phyloP scores from a whole-genome alignment of 1,139 yeast species.

The Debaryomyces sp. region DNA sequence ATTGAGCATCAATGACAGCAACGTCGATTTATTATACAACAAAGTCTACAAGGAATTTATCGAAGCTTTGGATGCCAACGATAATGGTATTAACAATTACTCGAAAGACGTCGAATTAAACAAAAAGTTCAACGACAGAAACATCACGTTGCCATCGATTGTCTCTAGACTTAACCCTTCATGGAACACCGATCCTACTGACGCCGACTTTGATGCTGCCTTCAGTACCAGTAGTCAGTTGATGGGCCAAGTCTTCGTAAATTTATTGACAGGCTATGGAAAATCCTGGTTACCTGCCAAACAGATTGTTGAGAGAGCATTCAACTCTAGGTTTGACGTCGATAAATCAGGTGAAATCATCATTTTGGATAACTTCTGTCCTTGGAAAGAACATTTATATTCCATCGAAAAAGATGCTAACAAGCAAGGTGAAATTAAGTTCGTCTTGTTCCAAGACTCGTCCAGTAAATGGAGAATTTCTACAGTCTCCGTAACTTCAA shows the following conservation, averaged over 20 bases:
- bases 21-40: conserved; percentile 63
- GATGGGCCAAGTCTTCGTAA: conserved; percentile 80
- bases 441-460: conserved; percentile 79
- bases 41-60: conserved; percentile 83
- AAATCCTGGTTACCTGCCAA: conserved; percentile 93
- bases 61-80: conserved; percentile 94
- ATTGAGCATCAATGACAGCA: conserved; percentile 35
- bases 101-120: conserved; percentile 48
- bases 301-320: conserved; percentile 70
- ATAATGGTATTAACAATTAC: conserved; percentile 85
- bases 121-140: conserved; percentile 34
- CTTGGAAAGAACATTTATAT: conserved; percentile 94
- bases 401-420: conserved; percentile 65
- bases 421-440: conserved; percentile 61
- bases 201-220: conserved; percentile 64
- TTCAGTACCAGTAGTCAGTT: conserved; percentile 74
- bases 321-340: conserved; percentile 53
- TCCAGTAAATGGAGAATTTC: conserved; percentile 83
- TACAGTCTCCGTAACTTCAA: conserved; percentile 75
- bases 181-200: conserved; percentile 73
- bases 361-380: conserved; percentile 72
- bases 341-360: conserved; percentile 73
- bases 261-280: conserved; percentile 72
- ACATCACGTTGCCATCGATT: conserved; percentile 77
- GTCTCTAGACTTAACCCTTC: conserved; percentile 79